phyloP scores from a whole-genome alignment of 1,284 basidiomycete species.

The Ustanciosporium gigantosporum region DNA sequence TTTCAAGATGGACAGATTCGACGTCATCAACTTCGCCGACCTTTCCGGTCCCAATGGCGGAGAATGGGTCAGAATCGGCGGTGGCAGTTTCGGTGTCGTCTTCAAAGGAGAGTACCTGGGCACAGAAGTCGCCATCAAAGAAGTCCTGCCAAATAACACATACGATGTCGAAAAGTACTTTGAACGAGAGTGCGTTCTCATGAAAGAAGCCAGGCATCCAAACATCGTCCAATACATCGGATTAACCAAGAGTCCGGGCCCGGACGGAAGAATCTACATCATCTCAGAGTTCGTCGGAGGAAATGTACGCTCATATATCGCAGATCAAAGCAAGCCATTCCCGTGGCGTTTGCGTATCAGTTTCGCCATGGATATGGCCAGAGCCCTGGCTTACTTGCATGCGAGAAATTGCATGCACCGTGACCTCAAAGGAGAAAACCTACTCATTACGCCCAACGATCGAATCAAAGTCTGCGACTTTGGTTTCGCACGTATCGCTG shows the following conservation, averaged over 20 bases:
- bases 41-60: slow-evolving; percentile 50
- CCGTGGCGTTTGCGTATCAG: slow-evolving; percentile 71
- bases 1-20: slow-evolving; percentile 48
- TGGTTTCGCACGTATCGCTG: slow-evolving; percentile 86
- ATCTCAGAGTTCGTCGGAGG: slow-evolving; percentile 56
- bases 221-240: slow-evolving; percentile 95
- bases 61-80: slow-evolving; percentile 52
- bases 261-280: slow-evolving; percentile 69
- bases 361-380: slow-evolving; percentile 89
- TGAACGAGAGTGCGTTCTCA: slow-evolving; percentile 92
- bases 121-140: slow-evolving; percentile 94
- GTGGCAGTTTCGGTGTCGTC: slow-evolving; percentile 55
- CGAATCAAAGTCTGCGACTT: slow-evolving; percentile 96
- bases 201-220: slow-evolving; percentile 89
- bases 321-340: slow-evolving; percentile 50
- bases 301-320: slow-evolving; percentile 51
- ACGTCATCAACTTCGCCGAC: slow-evolving; percentile 55
- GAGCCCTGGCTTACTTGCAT: slow-evolving; percentile 94
- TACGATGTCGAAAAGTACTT: slow-evolving; percentile 96
- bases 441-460: slow-evolving; percentile 89
- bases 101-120: slow-evolving; percentile 81
- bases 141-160: slow-evolving; percentile 82
- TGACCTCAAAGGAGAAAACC: slow-evolving; percentile 94
- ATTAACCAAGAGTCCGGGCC: slow-evolving; percentile 79
- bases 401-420: slow-evolving; percentile 74